Base-by-base conservation (phyloP, 2,329 filamentous ascomycete species). In the Verticillium klebahnii region DNA sequence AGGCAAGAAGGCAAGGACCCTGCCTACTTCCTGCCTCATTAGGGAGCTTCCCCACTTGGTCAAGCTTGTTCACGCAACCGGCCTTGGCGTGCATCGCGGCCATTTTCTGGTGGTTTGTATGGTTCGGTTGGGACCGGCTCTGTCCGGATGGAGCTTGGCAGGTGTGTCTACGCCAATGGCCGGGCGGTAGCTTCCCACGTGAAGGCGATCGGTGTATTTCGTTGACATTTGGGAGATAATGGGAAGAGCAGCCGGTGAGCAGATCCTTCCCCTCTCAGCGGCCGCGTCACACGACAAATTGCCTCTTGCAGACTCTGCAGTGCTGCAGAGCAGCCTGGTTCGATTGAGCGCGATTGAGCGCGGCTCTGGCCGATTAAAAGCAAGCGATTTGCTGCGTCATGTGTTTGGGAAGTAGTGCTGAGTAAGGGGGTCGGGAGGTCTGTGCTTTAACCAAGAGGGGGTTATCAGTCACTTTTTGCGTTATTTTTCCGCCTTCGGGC, bases 401-500 rank as follows among this genome's bases (percentile, higher is more conserved):
- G 29, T 6, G 2, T 29, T 5, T 29, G 29, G 29, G 29, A 29
- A 6, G 29, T 4, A 6, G 29, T 29, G 29, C 29, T 29, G 4
- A 29, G 29, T 29, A 3, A 29, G 29, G 5, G 29, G 5, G 29
- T 29, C 5, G 6, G 29, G 29, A 29, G 37, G 37, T 7, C 37
- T 39, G 37, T 39, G 37, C 37, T 39, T 14, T 15, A n/a, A n/a
- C n/a, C n/a, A n/a, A n/a, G 23, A 23, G 2, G 37, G 37, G 37
- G 37, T 39, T 39, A 39, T 39, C 0, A 39, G 15, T 2, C 37
- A 5, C 14, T 39, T 39, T 39, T 17, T 39, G 37, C 37, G 37
- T 66, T 63, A 23, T 65, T 61, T 8, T 64, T 57, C 75, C 37
- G 58, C 58, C 58, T 60, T 60, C 58, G 58, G 58, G 58, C 58